Evolutionary conservation across 176 grass and related monocot genomes (phyloP), one percentile per base, ranked within the genome.

Genomic region (Zoysia japonica): DNA sequence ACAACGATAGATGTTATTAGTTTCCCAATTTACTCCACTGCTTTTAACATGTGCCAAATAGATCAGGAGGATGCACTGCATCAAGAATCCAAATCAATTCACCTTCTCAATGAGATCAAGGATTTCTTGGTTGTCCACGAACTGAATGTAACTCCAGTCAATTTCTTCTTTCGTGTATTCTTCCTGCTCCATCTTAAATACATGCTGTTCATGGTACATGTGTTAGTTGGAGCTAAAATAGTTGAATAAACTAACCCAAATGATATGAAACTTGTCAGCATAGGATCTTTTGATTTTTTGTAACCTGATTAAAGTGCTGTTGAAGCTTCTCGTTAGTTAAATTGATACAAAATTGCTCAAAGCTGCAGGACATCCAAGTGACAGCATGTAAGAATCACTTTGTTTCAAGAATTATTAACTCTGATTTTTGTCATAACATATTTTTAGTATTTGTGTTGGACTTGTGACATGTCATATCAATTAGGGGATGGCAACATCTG

Each of bases 301-400:
- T 47, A 83, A 97, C 95, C 92, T 97, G 95, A 71, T 97, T 97
- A 80, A 97, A 97, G 81, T 97, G 95, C 82, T 97, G 92, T 69
- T 97, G 95, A 68, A 97, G 92, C 84, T 97, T 97, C 85, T 97
- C 95, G 59, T 97, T 97, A 70, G 94, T 97, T 62, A 97, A 74
- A 79, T 97, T 97, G 87, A 97, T 97, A 85, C 94, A 97, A 82
- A 97, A 97, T 72, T 94, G 95, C 89, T 97, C 95, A 87, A 97
- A 97, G 80, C 92, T 97, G 91, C 80, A 85, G 42, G 87, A 75
- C 13, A 73, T 77, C 8, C 82, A 88, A 48, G 56, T 83, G 59
- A 88, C 39, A 90, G 44, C 69, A 60, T 50, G 28, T 52, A 47
- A 81, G 45, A 83, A 35, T 36, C 65, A 63, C 36, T 66, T 66